Evolutionary conservation across 2,329 filamentous ascomycete genomes (phyloP).

Genomic region (Verticillium nubilum): DNA sequence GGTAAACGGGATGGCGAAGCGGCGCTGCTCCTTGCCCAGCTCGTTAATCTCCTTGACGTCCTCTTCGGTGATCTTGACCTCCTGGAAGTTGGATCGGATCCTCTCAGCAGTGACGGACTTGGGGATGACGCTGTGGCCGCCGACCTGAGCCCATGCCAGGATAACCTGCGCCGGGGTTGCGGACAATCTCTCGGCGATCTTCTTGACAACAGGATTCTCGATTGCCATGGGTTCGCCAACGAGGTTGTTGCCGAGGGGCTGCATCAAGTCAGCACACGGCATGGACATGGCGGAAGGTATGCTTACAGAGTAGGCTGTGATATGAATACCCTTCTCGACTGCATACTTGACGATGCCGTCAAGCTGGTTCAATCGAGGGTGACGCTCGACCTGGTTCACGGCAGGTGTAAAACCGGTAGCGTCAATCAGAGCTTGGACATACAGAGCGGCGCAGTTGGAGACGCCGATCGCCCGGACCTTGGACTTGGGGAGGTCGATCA

Average conservation of each 20-base stretch:
- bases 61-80: slow-evolving; percentile 54
- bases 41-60: slow-evolving; percentile 56
- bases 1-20: slow-evolving; percentile 38
- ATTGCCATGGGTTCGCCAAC: slow-evolving; percentile 61
- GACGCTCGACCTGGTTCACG: slow-evolving; percentile 79
- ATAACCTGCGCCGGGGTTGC: slow-evolving; percentile 71
- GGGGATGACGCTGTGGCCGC: slow-evolving; percentile 79
- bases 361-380: slow-evolving; percentile 70
- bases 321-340: slow-evolving; percentile 68
- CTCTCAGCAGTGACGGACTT: slow-evolving; percentile 72
- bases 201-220: slow-evolving; percentile 57
- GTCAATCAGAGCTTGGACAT: slow-evolving; percentile 71
- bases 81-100: slow-evolving; percentile 70
- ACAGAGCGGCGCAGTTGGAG: slow-evolving; percentile 78
- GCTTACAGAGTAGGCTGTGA: slow-evolving; percentile 58
- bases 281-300: background rate
- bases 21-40: slow-evolving; percentile 47
- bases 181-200: slow-evolving; percentile 59
- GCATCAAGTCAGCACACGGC: background rate
- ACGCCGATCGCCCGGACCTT: slow-evolving; percentile 79
- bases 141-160: slow-evolving; percentile 73
- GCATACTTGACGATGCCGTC: slow-evolving; percentile 71
- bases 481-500: slow-evolving; percentile 43
- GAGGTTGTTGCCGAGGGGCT: slow-evolving; percentile 58
- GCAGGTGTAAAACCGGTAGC: slow-evolving; percentile 59